These are phyloP conservation scores for Plasmodium cynomolgi DNA, from an alignment of 169 alveolate species.

Conservation along the genomic window DNA sequence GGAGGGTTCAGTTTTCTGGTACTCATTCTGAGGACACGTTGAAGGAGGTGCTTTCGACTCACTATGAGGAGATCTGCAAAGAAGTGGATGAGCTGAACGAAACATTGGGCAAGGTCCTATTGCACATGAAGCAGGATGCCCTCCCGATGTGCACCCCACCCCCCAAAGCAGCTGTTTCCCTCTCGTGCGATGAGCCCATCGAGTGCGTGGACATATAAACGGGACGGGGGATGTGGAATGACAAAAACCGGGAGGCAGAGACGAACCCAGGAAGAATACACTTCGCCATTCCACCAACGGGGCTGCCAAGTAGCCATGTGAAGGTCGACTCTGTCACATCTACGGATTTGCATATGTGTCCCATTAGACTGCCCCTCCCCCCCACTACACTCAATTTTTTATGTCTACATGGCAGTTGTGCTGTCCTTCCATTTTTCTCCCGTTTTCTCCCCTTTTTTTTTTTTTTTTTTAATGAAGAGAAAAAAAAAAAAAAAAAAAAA, in stretches of 20 bases:
- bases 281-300: background rate
- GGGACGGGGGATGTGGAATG: background rate
- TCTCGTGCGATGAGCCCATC: background rate
- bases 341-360: background rate
- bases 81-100: slow-evolving; percentile 36
- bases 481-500: too few relatives aligned
- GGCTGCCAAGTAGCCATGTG: background rate
- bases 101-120: slow-evolving; percentile 21
- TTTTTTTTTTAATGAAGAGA: too few relatives aligned
- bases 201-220: slow-evolving; percentile 34
- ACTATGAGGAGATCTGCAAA: slow-evolving; percentile 40
- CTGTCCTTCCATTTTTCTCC: too few relatives aligned
- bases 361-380: background rate
- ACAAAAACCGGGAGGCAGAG: background rate
- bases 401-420: background rate
- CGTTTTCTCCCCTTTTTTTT: too few relatives aligned
- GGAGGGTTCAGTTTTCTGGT: background rate
- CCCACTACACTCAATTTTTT: background rate
- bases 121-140: slow-evolving; percentile 26
- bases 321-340: background rate
- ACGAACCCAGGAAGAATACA: background rate
- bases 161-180: background rate
- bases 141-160: background rate
- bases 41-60: background rate
- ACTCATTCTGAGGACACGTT: slow-evolving; percentile 28